These are phyloP conservation scores for Claviceps spartinae DNA, from an alignment of 2,329 filamentous ascomycete genomes.

Conservation along the genomic window DNA sequence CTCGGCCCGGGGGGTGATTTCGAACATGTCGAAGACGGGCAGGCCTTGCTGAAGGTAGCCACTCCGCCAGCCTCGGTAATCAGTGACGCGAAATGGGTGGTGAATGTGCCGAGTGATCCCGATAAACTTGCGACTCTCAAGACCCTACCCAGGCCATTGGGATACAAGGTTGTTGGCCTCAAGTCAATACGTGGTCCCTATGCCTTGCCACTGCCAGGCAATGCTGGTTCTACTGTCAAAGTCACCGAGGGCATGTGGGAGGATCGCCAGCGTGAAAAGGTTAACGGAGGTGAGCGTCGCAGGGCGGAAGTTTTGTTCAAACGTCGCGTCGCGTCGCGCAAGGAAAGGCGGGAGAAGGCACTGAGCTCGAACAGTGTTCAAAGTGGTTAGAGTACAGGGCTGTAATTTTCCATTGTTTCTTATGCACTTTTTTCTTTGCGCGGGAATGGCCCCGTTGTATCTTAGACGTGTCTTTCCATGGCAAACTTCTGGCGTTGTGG, in stretches of 20 bases:
- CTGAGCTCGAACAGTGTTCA: no score
- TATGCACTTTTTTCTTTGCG: neutral
- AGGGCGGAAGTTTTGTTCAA: slow-evolving; percentile 77
- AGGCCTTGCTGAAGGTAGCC: slow-evolving; percentile 36
- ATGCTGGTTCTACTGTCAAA: slow-evolving; percentile 50
- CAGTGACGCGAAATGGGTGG: slow-evolving; percentile 35
- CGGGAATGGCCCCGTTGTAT: neutral
- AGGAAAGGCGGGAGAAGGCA: slow-evolving; percentile 41
- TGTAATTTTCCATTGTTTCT: neutral
- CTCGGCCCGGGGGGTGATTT: slow-evolving; percentile 78
- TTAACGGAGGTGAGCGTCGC: slow-evolving; percentile 91
- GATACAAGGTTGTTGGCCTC: slow-evolving; percentile 53
- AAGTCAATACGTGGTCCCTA: slow-evolving; percentile 63
- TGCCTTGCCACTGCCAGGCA: slow-evolving; percentile 53
- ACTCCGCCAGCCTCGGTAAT: slow-evolving; percentile 24
- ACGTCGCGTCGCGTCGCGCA: slow-evolving; percentile 65
- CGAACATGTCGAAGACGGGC: slow-evolving; percentile 48
- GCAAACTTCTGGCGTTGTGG: no score
- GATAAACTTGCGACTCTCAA: slow-evolving; percentile 13
- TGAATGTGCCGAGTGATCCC: slow-evolving; percentile 37
- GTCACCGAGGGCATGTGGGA: slow-evolving; percentile 90
- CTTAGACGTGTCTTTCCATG: neutral
- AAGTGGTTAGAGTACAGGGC: slow-evolving; percentile 8
- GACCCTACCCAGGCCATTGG: slow-evolving; percentile 18
- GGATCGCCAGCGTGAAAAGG: slow-evolving; percentile 71